phyloP scores from a whole-genome alignment of 202 grass and related monocot genomes.

The Carex arenaria region DNA sequence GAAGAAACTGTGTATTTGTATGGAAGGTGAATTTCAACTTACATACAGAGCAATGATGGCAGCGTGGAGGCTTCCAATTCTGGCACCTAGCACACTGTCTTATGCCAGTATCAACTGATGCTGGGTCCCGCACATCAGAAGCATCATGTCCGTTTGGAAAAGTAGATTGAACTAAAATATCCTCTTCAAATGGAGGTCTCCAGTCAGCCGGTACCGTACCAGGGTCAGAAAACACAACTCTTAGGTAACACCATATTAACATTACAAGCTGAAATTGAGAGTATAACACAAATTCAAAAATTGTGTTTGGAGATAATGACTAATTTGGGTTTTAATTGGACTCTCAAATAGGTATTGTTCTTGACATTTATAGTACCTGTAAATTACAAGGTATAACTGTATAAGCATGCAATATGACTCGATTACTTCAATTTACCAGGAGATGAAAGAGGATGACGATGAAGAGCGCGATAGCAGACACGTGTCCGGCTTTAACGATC shows the following conservation, averaged over 20 bases:
- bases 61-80: conserved; percentile 82
- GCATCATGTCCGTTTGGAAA: conserved; percentile 23
- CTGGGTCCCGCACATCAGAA: conserved; percentile 31
- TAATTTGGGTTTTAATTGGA: neutral
- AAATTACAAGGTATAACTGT: neutral
- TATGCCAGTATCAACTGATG: conserved; percentile 30
- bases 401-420: neutral
- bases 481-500: conserved; percentile 20
- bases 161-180: conserved; percentile 17
- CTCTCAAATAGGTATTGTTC: neutral
- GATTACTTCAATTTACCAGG: conserved; percentile 34
- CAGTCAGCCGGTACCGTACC: conserved; percentile 78
- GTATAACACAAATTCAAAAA: neutral
- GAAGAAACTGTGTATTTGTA: neutral
- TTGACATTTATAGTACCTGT: neutral
- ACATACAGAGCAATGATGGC: conserved; percentile 97
- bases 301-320: neutral
- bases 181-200: conserved; percentile 50
- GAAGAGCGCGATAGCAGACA: conserved; percentile 22
- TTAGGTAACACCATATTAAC: conserved; percentile 86
- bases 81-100: conserved; percentile 65
- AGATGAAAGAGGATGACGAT: conserved; percentile 57
- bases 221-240: conserved; percentile 78
- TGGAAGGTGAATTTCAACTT: conserved; percentile 32
- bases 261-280: conserved; percentile 86